Conservation (phyloP, 108 stramenopile species). For the Pseudonitzschia delicatissima region DNA sequence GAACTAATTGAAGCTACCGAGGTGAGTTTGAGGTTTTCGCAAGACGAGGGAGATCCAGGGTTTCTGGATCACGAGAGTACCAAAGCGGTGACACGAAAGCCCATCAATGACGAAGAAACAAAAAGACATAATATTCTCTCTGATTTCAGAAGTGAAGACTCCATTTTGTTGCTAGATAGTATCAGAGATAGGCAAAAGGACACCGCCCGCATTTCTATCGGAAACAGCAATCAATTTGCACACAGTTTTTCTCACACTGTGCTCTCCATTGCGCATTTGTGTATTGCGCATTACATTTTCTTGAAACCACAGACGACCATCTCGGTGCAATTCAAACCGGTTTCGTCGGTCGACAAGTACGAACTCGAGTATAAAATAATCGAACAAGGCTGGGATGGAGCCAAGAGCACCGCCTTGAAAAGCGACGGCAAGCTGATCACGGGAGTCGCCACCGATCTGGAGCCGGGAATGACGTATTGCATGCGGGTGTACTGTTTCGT, state of each 20-base stretch:
- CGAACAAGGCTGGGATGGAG: slow-evolving; percentile 14
- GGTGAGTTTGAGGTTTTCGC: slow-evolving; percentile 26
- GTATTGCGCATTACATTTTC: no score
- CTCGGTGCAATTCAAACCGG: slow-evolving; percentile 42
- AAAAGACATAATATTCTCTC: neutral
- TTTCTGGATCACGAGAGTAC: neutral
- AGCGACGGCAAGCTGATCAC: slow-evolving; percentile 15
- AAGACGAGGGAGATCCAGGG: slow-evolving; percentile 2
- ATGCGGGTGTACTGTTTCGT: slow-evolving; percentile 32
- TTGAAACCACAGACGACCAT: slow-evolving; percentile 34
- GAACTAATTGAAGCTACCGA: slow-evolving; percentile 48
- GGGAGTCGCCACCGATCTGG: slow-evolving; percentile 26
- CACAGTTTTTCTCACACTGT: neutral
- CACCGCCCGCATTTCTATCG: neutral
- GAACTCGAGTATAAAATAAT: slow-evolving; percentile 42
- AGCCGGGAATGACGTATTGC: slow-evolving; percentile 57
- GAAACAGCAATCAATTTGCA: neutral
- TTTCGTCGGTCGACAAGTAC: slow-evolving; percentile 22
- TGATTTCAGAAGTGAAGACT: slow-evolving; percentile 7
- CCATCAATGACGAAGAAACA: neutral
- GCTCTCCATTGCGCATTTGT: no score
- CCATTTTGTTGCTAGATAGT: slow-evolving; percentile 53
- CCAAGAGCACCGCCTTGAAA: neutral
- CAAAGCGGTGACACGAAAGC: neutral
- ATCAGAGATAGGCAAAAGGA: slow-evolving; percentile 44